Evolutionary conservation across 1,284 basidiomycete genomes (phyloP).

Genomic region (Ceratobasidium sp.): DNA sequence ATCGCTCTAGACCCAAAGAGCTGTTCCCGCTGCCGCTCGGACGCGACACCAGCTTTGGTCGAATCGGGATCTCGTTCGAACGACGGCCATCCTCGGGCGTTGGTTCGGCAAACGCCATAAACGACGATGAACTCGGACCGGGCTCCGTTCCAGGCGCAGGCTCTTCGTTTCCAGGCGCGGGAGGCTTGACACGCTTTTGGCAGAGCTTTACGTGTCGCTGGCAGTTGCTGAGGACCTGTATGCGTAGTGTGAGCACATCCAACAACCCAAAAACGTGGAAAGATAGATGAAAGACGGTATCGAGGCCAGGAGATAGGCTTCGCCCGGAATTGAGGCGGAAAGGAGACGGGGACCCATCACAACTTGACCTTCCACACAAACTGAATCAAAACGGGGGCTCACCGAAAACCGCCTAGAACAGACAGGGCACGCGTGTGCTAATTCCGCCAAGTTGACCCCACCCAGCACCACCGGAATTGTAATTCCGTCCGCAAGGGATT

Average conservation of each 20-base stretch:
- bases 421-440: constrained; percentile 35
- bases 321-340: background rate
- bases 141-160: background rate
- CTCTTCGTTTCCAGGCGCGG: background rate
- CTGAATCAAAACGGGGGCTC: background rate
- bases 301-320: too few species aligned
- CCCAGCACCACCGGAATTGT: too few species aligned
- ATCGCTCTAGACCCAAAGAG: background rate
- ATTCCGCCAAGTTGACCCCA: background rate
- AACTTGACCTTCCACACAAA: background rate
- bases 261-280: background rate
- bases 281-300: background rate
- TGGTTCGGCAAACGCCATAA: constrained; percentile 12
- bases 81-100: background rate
- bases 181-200: constrained; percentile 14
- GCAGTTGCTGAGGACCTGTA: constrained; percentile 34
- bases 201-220: constrained; percentile 35
- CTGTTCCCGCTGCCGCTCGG: constrained; percentile 4
- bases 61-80: constrained; percentile 4
- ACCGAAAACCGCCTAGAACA: constrained; percentile 34
- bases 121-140: constrained; percentile 12
- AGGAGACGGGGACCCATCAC: background rate
- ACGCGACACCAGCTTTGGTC: constrained; percentile 7
- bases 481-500: background rate
- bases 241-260: background rate